These are phyloP conservation scores for Aspergillus neoniger DNA, from an alignment of 2,329 filamentous ascomycete species.

Conservation along the genomic window DNA sequence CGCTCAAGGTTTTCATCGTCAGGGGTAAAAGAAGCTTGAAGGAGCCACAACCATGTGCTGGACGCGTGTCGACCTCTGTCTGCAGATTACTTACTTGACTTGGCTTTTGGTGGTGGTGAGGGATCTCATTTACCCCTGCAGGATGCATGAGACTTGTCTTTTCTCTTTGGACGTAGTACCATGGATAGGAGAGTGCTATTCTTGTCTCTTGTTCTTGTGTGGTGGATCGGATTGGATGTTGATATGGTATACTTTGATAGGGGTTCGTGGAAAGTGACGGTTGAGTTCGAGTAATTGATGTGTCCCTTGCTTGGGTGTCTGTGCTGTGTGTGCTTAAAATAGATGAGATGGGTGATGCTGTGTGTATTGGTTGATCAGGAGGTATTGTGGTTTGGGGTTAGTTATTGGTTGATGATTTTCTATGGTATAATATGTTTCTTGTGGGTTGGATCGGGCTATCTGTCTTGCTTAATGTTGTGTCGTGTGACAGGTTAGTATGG, in stretches of 20 bases:
- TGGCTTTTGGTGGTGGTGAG: not conserved
- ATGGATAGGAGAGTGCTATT: not conserved
- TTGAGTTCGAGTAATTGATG: not conserved
- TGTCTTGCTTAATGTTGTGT: too few species aligned
- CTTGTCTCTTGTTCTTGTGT: not conserved
- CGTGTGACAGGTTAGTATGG: too few species aligned
- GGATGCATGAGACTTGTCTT: constrained; percentile 8
- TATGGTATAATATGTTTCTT: not conserved
- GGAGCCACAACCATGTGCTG: constrained; percentile 1
- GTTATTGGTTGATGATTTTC: not conserved
- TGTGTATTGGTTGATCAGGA: not conserved
- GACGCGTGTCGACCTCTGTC: constrained; percentile 4
- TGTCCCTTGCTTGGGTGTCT: not conserved
- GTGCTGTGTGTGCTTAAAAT: not conserved
- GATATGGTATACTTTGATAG: not conserved
- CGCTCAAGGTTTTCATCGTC: constrained; percentile 1
- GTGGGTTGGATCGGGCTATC: not conserved
- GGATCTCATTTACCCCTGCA: constrained; percentile 1
- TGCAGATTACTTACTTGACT: not conserved
- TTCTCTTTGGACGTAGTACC: not conserved
- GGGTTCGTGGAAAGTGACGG: not conserved
- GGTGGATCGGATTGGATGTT: not conserved
- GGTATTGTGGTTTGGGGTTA: not conserved
- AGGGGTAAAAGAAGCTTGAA: constrained; percentile 3
- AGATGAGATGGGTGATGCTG: not conserved